A percentile compares a stretch with the other conserved stretches of the same genome.
phyloP scores from a whole-genome alignment of 345 rosid genomes.

The Populus alba region DNA sequence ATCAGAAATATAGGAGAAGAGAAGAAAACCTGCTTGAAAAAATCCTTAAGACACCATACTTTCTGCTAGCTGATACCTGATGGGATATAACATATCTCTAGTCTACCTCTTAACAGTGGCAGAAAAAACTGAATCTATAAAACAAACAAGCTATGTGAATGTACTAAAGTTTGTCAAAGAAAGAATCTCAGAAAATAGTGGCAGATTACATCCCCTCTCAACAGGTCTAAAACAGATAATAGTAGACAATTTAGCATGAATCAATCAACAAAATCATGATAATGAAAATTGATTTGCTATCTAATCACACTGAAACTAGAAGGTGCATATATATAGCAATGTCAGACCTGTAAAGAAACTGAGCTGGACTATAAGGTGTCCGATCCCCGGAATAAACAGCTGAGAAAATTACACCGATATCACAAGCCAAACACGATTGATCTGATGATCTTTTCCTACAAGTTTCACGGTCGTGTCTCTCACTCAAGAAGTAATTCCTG shows the following conservation, averaged over 20 bases:
- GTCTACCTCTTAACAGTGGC: background rate
- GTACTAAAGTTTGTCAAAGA: background rate
- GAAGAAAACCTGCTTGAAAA: background rate
- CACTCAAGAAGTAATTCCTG: constrained; percentile 29
- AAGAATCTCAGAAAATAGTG: background rate
- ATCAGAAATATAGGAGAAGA: constrained; percentile 1
- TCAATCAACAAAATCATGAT: background rate
- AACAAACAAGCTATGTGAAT: background rate
- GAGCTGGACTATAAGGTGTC: constrained; percentile 32
- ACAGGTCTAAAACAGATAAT: constrained; percentile 2
- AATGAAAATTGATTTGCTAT: constrained; percentile 1
- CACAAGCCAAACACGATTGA: constrained; percentile 27
- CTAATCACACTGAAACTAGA: constrained; percentile 9
- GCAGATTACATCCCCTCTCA: background rate
- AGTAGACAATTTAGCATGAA: background rate
- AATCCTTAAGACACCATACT: background rate
- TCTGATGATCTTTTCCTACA: constrained; percentile 24
- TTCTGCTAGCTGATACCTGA: constrained; percentile 1
- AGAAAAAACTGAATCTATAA: background rate
- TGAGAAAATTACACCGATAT: constrained; percentile 20
- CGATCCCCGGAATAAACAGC: constrained; percentile 28
- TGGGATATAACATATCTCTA: background rate
- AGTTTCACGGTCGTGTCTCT: constrained; percentile 20
- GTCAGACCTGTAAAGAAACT: constrained; percentile 35
- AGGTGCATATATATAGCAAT: background rate